phyloP scores from a whole-genome alignment of 805 yeast genomes.

The Ogataea thermomethanolica region DNA sequence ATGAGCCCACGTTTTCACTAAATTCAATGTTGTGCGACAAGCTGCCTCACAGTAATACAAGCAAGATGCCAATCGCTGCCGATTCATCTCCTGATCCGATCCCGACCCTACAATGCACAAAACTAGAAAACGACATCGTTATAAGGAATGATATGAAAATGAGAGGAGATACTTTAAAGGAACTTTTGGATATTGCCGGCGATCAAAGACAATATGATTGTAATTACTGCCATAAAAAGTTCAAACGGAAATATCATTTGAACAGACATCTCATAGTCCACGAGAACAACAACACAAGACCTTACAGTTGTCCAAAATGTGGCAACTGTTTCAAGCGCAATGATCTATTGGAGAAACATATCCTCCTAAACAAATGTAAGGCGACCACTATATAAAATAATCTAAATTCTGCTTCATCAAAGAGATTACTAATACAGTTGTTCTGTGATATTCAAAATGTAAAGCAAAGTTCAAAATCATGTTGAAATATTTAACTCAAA shows the following conservation, averaged over 20 bases:
- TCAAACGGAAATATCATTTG: constrained; percentile 22
- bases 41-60: too few relatives aligned
- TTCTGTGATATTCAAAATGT: too few relatives aligned
- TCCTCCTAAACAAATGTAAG: constrained; percentile 14
- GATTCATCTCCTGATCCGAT: too few relatives aligned
- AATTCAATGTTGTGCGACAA: too few relatives aligned
- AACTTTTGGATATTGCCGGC: neutral
- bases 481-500: neutral
- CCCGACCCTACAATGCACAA: too few relatives aligned
- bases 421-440: too few relatives aligned
- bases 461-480: neutral
- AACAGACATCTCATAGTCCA: constrained; percentile 21
- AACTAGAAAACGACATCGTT: too few relatives aligned
- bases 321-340: constrained; percentile 18
- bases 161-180: too few relatives aligned
- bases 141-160: too few relatives aligned
- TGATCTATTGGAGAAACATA: constrained; percentile 21
- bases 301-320: constrained; percentile 17
- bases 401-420: too few relatives aligned
- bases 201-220: constrained; percentile 16
- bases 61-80: too few relatives aligned
- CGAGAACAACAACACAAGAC: constrained; percentile 16
- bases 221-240: constrained; percentile 14
- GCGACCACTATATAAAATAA: neutral
- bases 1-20: neutral